These are phyloP conservation scores for Deinandra increscens DNA, from an alignment of 129 eudicot genomes.

Conservation along the genomic window DNA sequence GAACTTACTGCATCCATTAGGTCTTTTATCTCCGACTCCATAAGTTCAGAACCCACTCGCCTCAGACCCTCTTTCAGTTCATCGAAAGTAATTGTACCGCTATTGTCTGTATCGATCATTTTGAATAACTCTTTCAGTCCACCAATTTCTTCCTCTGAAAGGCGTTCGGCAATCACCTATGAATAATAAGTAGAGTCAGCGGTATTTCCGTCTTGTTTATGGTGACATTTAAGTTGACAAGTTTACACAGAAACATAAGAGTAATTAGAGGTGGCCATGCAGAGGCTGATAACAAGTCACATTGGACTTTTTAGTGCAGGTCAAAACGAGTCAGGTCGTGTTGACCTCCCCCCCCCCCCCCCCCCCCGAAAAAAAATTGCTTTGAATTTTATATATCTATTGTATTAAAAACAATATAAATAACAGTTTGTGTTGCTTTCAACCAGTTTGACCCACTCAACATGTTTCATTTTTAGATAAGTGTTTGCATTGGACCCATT, in stretches of 20 bases:
- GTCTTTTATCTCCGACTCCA: constrained; percentile 76
- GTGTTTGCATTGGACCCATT: too few relatives aligned
- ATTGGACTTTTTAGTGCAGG: neutral
- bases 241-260: too few relatives aligned
- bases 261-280: too few relatives aligned
- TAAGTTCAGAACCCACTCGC: constrained; percentile 72
- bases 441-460: too few relatives aligned
- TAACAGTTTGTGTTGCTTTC: too few relatives aligned
- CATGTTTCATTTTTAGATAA: too few relatives aligned
- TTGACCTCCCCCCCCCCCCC: neutral
- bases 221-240: neutral
- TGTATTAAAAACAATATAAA: too few relatives aligned
- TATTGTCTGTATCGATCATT: constrained; percentile 77
- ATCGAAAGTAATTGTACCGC: constrained; percentile 76
- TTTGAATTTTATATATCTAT: too few relatives aligned
- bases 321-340: neutral
- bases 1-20: constrained; percentile 79
- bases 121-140: constrained; percentile 76
- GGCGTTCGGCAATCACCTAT: constrained; percentile 72
- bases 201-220: neutral
- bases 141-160: constrained; percentile 89
- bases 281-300: neutral
- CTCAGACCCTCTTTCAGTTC: constrained; percentile 71
- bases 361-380: neutral
- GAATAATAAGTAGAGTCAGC: neutral